phyloP scores from a whole-genome alignment of 345 rosid species.

The Eucalyptus marginata region DNA sequence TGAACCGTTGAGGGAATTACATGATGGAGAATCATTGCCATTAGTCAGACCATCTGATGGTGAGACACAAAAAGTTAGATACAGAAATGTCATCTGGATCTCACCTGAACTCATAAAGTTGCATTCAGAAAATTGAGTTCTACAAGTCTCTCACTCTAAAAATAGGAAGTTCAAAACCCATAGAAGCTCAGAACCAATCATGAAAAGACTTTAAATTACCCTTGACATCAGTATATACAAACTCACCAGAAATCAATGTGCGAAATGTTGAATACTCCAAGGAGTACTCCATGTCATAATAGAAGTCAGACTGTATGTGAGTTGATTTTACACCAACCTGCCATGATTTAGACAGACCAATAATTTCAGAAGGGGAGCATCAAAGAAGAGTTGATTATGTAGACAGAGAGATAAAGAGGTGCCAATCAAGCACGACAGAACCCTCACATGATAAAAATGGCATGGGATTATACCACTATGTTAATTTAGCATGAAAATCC shows the following conservation, averaged over 20 bases:
- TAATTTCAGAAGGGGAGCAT: background rate
- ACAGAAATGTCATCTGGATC: background rate
- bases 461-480: background rate
- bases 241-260: conserved; percentile 43
- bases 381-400: background rate
- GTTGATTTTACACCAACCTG: conserved; percentile 46
- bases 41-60: background rate
- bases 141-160: background rate
- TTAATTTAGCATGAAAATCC: background rate
- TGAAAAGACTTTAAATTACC: background rate
- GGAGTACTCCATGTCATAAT: conserved; percentile 86
- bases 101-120: background rate
- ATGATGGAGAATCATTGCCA: background rate
- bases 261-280: conserved; percentile 88
- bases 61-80: background rate
- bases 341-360: background rate
- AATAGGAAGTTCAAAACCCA: background rate
- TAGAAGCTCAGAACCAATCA: background rate
- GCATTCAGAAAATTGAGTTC: background rate
- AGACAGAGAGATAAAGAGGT: background rate
- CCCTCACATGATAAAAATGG: background rate
- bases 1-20: conserved; percentile 1
- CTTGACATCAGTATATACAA: background rate
- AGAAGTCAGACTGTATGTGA: conserved; percentile 35
- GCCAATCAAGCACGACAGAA: background rate